phyloP scores from a whole-genome alignment of 2,329 filamentous ascomycete genomes.

The Stachybotrys chlorohalonatus region DNA sequence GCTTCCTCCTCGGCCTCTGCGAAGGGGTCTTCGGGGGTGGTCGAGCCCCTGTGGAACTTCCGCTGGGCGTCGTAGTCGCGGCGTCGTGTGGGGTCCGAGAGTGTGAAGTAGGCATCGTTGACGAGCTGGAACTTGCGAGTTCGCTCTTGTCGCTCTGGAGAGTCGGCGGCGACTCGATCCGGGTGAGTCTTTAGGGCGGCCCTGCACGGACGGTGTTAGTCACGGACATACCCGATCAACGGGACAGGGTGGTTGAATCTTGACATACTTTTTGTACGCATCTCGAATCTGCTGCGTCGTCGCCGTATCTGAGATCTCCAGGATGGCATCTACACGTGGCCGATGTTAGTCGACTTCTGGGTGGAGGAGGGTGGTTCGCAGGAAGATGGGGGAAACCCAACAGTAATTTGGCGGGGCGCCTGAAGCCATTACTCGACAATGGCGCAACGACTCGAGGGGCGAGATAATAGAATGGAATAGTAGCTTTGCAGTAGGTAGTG shows the following conservation, averaged over 20 bases:
- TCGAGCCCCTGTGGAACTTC: constrained; percentile 18
- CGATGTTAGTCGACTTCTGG: not conserved
- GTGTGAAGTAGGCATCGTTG: constrained; percentile 87
- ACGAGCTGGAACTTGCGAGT: constrained; percentile 87
- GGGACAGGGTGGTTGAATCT: not conserved
- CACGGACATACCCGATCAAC: not conserved
- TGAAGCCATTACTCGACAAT: constrained; percentile 16
- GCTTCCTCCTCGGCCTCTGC: constrained; percentile 34
- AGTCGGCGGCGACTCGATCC: constrained; percentile 76
- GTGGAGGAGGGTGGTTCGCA: not conserved
- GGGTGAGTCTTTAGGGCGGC: constrained; percentile 89
- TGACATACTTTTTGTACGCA: constrained; percentile 76
- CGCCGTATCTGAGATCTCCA: constrained; percentile 65
- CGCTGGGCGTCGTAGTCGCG: constrained; percentile 73
- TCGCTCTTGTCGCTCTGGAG: constrained; percentile 70
- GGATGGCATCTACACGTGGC: constrained; percentile 52
- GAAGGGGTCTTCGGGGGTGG: constrained; percentile 31
- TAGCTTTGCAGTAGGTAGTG: too few species aligned
- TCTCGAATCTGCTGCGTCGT: constrained; percentile 77
- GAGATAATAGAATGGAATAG: too few species aligned
- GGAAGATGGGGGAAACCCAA: constrained; percentile 21
- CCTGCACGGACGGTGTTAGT: constrained; percentile 28
- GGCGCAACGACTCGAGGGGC: constrained; percentile 4
- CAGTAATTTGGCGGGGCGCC: constrained; percentile 49
- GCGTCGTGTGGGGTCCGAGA: constrained; percentile 69